Conservation (phyloP, 202 grass and related monocot species). For the Cymbopogon flexuosus region DNA sequence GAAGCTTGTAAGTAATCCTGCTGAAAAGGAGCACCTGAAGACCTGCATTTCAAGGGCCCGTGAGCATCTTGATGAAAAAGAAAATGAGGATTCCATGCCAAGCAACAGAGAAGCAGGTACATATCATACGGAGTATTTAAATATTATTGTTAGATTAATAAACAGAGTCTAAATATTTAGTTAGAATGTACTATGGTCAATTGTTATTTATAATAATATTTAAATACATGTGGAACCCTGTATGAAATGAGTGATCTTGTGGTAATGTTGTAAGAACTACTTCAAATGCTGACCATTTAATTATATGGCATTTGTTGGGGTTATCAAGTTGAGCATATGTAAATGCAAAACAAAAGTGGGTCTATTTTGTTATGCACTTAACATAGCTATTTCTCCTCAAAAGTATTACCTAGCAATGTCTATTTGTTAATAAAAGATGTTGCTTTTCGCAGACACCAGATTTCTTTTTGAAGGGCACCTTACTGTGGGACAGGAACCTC, state of each 20-base stretch:
- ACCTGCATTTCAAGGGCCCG: slow-evolving; percentile 61
- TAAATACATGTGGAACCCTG: neutral
- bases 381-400: neutral
- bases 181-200: neutral
- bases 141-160: neutral
- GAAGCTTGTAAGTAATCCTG: slow-evolving; percentile 44
- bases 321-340: neutral
- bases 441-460: slow-evolving; percentile 57
- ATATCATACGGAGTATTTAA: neutral
- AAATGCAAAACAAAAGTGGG: neutral
- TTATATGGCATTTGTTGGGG: neutral
- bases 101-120: slow-evolving; percentile 60
- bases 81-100: slow-evolving; percentile 49
- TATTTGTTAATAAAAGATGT: slow-evolving; percentile 32
- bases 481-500: slow-evolving; percentile 77
- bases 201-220: neutral
- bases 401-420: slow-evolving; percentile 6
- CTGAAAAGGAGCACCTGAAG: slow-evolving; percentile 64
- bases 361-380: neutral
- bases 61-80: slow-evolving; percentile 73
- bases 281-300: neutral
- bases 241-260: slow-evolving; percentile 8
- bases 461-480: slow-evolving; percentile 93
- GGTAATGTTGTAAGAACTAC: slow-evolving; percentile 5
- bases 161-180: neutral